Percentiles rank a stretch among this genome's conserved stretches.
phyloP scores from a whole-genome alignment of 108 stramenopile genomes.

The Skeletonema grethae region DNA sequence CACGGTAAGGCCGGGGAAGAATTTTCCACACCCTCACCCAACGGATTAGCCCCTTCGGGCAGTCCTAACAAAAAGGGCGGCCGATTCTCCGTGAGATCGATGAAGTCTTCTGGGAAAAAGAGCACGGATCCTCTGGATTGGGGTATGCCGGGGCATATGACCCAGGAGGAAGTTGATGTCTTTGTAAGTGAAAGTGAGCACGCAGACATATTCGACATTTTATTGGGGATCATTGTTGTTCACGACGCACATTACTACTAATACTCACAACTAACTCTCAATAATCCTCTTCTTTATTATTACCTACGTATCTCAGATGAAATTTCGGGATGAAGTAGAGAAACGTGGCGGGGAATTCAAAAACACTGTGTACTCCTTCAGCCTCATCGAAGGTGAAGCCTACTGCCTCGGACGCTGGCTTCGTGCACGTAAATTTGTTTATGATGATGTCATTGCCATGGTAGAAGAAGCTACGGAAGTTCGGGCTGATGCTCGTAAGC shows the following conservation, averaged over 20 bases:
- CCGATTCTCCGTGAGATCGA: slow-evolving; percentile 18
- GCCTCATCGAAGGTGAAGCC: slow-evolving; percentile 47
- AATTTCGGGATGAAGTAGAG: slow-evolving; percentile 54
- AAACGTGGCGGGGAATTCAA: slow-evolving; percentile 52
- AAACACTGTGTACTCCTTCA: slow-evolving; percentile 50
- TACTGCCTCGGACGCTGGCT: slow-evolving; percentile 51
- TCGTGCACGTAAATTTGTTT: slow-evolving; percentile 44
- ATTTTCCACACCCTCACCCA: slow-evolving; percentile 3
- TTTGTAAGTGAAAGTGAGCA: slow-evolving; percentile 45
- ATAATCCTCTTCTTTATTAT: not conserved
- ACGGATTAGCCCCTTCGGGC: not conserved
- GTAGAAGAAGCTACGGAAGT: slow-evolving; percentile 77
- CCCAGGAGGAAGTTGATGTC: slow-evolving; percentile 45
- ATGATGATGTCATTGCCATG: slow-evolving; percentile 81
- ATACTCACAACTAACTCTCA: slow-evolving; percentile 3
- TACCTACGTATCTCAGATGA: slow-evolving; percentile 29
- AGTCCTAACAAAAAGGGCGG: not conserved
- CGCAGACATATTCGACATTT: slow-evolving; percentile 1
- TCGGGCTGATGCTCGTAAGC: slow-evolving; percentile 56
- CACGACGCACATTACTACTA: slow-evolving; percentile 20
- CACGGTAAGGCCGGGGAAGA: slow-evolving; percentile 25
- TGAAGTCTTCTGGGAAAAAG: slow-evolving; percentile 21
- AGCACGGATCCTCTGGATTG: slow-evolving; percentile 51
- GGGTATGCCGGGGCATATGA: slow-evolving; percentile 56
- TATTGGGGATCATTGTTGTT: not conserved